Conservation (phyloP, 2,329 filamentous ascomycete species). For the Cladobotryum protrusum region DNA sequence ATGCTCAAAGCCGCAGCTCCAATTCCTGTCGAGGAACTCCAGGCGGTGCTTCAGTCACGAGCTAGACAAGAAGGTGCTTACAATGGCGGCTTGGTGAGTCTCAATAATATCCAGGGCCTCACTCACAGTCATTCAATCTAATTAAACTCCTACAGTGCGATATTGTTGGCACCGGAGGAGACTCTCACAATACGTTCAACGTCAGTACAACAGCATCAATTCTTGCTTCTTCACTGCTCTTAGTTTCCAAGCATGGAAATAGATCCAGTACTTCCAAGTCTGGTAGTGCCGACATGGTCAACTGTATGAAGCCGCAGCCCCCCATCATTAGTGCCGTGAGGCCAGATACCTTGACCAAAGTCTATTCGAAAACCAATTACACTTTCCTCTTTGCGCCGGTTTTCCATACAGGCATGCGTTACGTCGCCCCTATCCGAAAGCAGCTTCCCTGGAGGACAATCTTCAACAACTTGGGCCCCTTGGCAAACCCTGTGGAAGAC, state of each 20-base stretch:
- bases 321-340: slow-evolving; percentile 70
- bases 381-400: slow-evolving; percentile 92
- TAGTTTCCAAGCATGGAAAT: slow-evolving; percentile 94
- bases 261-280: slow-evolving; percentile 92
- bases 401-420: slow-evolving; percentile 92
- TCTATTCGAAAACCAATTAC: slow-evolving; percentile 82
- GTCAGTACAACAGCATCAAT: slow-evolving; percentile 95
- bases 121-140: neutral
- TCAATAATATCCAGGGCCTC: no score
- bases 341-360: slow-evolving; percentile 60
- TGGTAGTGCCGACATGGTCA: slow-evolving; percentile 86
- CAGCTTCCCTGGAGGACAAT: slow-evolving; percentile 92
- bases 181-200: slow-evolving; percentile 97
- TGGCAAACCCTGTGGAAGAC: slow-evolving; percentile 84
- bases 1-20: slow-evolving; percentile 77
- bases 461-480: slow-evolving; percentile 91
- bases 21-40: slow-evolving; percentile 60
- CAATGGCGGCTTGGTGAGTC: slow-evolving; percentile 70
- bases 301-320: slow-evolving; percentile 62
- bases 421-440: slow-evolving; percentile 77
- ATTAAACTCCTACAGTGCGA: slow-evolving; percentile 52
- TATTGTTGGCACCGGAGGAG: slow-evolving; percentile 95
- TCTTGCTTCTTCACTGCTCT: slow-evolving; percentile 74
- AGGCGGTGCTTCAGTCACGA: slow-evolving; percentile 52
- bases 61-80: slow-evolving; percentile 67